Percentiles rank a stretch among this genome's conserved stretches.
phyloP scores from a whole-genome alignment of 192 early-diverging fungal genomes.

The Entomortierella chlamydospora region DNA sequence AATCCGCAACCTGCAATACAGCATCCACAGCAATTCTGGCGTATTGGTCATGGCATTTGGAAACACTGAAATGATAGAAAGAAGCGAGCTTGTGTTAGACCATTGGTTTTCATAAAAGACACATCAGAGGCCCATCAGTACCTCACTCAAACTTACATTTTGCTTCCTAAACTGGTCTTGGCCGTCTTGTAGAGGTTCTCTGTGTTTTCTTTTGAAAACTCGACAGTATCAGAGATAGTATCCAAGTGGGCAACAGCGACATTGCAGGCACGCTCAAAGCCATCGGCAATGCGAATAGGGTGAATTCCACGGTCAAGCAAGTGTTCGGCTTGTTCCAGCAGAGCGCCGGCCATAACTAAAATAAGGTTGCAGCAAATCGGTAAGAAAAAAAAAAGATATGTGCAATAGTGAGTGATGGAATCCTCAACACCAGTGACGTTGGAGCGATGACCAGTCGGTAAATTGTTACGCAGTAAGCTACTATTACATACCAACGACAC shows the following conservation, averaged over 20 bases:
- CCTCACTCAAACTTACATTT: constrained; percentile 77
- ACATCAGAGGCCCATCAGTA: neutral
- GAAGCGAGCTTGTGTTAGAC: neutral
- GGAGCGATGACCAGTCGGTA: neutral
- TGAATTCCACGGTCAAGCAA: constrained; percentile 97
- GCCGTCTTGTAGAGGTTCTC: constrained; percentile 93
- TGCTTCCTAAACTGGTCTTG: constrained; percentile 97
- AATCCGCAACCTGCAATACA: constrained; percentile 96
- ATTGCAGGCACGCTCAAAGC: constrained; percentile 96
- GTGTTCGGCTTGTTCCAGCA: constrained; percentile 96
- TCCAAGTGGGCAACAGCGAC: constrained; percentile 95
- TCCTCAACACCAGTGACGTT: too few relatives aligned
- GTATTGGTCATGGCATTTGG: constrained; percentile 98
- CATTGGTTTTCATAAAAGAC: neutral
- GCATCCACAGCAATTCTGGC: constrained; percentile 98
- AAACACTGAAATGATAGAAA: constrained; percentile 74
- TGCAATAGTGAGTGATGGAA: too few relatives aligned
- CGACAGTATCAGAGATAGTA: constrained; percentile 90
- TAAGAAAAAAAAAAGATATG: neutral
- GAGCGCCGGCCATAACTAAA: constrained; percentile 94
- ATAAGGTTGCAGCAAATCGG: neutral
- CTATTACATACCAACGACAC: constrained; percentile 88
- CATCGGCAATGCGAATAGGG: constrained; percentile 98
- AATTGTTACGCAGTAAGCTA: neutral
- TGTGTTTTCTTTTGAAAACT: constrained; percentile 83